Evolutionary conservation across 164 flowering plant species (phyloP), one percentile per base, ranked within the genome.

Genomic region (Vitis riparia): DNA sequence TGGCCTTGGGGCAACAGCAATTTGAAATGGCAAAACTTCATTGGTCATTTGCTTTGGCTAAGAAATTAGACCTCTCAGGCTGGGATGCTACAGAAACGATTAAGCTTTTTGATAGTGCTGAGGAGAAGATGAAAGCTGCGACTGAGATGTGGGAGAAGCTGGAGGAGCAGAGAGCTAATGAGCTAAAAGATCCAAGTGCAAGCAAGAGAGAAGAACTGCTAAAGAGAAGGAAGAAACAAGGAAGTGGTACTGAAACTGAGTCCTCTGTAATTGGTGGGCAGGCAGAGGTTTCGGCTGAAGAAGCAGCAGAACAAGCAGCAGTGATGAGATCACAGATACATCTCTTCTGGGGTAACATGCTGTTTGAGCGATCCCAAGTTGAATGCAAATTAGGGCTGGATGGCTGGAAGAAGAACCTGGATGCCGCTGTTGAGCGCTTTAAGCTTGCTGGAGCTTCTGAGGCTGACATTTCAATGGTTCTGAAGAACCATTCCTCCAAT

Each of bases 11-110:
- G 17, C 99, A 93, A 68, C 99, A 93, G 71, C 97, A 95, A 72
- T 95, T 93, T 75, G 99, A 95, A 77, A 91, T 92, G 87, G 99
- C 99, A 63, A 95, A 95, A 73, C 98, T 95, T 68, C 89, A 89
- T 9, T 95, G 99, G 98, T 91, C 98, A 7, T 95, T 84, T 82
- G 90, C 89, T 23, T 73, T 90, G 56, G 99, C 98, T 7, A 86
- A 82, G 79, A 91, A 95, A 79, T 73, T 86, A 11, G 97, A 95
- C 66, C 79, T 95, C 57, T 79, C 90, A 27, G 72, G 65, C 49
- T 95, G 98, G 17, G 91, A 91, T 70, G 76, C 91, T 15, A 55
- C 81, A 0, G 97, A 91, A 74, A 93, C 97, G 0, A 82, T 95
- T 67, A 53, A 17, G 51, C 97, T 95, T 68, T 95, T 89, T 72